phyloP scores from a whole-genome alignment of 2,329 filamentous ascomycete species.

The Monascus ruber region DNA sequence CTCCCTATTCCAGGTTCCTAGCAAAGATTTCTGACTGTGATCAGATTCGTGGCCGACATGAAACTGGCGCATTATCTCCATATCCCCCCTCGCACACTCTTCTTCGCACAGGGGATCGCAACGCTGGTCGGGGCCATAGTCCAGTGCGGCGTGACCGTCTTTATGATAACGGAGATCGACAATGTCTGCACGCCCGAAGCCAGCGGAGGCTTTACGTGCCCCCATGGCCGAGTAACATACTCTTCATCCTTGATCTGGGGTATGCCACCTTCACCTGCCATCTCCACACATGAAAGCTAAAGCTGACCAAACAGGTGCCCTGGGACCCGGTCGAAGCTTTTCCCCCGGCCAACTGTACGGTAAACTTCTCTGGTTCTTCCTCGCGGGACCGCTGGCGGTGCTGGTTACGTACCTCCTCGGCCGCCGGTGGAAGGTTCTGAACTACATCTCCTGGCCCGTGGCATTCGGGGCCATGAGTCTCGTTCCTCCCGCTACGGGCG shows the following conservation, averaged over 20 bases:
- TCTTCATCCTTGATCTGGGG: no score
- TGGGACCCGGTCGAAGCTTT: conserved; percentile 35
- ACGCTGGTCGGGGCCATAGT: no score
- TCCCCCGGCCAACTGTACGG: no score
- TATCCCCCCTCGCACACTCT: conserved; percentile 27
- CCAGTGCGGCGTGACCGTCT: no score
- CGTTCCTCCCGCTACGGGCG: not conserved
- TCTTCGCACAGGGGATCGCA: not conserved
- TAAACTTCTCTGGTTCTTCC: conserved; percentile 32
- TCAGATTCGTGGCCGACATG: conserved; percentile 53
- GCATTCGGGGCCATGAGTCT: conserved; percentile 17
- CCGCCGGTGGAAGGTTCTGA: conserved; percentile 47
- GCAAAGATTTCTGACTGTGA: conserved; percentile 14
- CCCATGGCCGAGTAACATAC: no score
- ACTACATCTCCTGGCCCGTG: conserved; percentile 54
- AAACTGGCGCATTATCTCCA: conserved; percentile 46
- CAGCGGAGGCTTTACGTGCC: no score
- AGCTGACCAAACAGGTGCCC: conserved; percentile 31
- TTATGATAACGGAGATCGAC: no score
- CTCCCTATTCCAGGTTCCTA: not conserved
- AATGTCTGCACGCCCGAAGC: no score
- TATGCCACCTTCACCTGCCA: no score
- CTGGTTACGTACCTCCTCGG: conserved; percentile 49
- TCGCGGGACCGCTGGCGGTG: conserved; percentile 53
- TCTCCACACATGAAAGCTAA: not conserved